phyloP scores from a whole-genome alignment of 345 rosid genomes.

The Combretum micranthum region DNA sequence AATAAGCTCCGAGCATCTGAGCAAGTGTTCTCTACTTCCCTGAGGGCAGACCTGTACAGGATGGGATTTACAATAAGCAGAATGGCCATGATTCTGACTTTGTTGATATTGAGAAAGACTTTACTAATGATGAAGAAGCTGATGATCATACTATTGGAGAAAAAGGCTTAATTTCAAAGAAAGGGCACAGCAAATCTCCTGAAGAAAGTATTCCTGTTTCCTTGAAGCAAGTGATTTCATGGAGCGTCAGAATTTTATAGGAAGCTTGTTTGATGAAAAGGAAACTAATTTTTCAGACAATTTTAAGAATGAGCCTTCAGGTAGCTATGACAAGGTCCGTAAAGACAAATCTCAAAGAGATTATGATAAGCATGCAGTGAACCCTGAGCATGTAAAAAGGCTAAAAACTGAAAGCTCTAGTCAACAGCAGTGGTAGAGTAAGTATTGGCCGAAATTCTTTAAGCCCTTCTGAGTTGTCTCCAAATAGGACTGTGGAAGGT shows the following conservation, averaged over 20 bases:
- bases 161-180: constrained; percentile 9
- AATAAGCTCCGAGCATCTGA: constrained; percentile 37
- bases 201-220: constrained; percentile 28
- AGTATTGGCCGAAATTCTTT: constrained; percentile 30
- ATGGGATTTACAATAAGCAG: constrained; percentile 36
- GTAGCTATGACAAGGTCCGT: constrained; percentile 36
- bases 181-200: constrained; percentile 17
- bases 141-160: constrained; percentile 22
- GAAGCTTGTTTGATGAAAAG: constrained; percentile 74
- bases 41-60: constrained; percentile 19
- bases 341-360: constrained; percentile 44
- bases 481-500: constrained; percentile 25
- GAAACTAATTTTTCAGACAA: constrained; percentile 33
- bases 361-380: constrained; percentile 37
- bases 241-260: constrained; percentile 61
- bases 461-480: constrained; percentile 26
- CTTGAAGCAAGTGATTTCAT: constrained; percentile 30
- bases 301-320: constrained; percentile 41
- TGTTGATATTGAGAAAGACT: constrained; percentile 47
- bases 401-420: constrained; percentile 40
- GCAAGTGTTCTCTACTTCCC: constrained; percentile 21
- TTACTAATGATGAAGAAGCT: constrained; percentile 48
- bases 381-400: constrained; percentile 42
- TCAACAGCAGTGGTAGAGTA: constrained; percentile 29
- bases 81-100: constrained; percentile 44